Conservation (phyloP, 176 grass and related monocot species). For the Phyllostachys edulis region DNA sequence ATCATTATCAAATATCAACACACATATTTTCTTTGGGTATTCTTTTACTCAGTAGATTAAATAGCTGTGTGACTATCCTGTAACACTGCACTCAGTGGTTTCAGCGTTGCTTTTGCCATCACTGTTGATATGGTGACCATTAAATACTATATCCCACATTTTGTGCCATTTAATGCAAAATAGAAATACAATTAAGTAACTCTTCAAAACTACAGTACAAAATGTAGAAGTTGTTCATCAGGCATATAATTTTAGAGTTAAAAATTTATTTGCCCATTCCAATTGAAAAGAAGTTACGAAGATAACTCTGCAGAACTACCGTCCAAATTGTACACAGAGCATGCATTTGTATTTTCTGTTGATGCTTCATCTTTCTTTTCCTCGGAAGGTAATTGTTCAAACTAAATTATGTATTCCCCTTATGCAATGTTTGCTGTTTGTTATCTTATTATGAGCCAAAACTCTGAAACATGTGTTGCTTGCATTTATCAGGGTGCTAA, state of each 20-base stretch:
- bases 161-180: not conserved
- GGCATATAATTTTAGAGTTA: not conserved
- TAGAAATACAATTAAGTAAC: not conserved
- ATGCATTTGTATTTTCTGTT: not conserved
- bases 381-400: not conserved
- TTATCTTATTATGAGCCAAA: not conserved
- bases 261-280: not conserved
- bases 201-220: not conserved
- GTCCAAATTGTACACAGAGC: not conserved
- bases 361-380: not conserved
- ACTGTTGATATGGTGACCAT: slow-evolving; percentile 5
- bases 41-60: not conserved
- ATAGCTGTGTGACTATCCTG: not conserved
- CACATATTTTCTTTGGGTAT: not conserved
- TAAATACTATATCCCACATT: not conserved
- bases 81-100: not conserved
- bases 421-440: not conserved
- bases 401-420: not conserved
- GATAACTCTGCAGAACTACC: slow-evolving; percentile 12
- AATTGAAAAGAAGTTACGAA: not conserved
- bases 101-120: not conserved
- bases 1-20: not conserved
- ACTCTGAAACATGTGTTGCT: not conserved
- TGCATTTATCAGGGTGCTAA: slow-evolving; percentile 50
- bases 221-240: not conserved